Conservation (phyloP, 352 stramenopile genomes). For the Globisporangium cederbergense region DNA sequence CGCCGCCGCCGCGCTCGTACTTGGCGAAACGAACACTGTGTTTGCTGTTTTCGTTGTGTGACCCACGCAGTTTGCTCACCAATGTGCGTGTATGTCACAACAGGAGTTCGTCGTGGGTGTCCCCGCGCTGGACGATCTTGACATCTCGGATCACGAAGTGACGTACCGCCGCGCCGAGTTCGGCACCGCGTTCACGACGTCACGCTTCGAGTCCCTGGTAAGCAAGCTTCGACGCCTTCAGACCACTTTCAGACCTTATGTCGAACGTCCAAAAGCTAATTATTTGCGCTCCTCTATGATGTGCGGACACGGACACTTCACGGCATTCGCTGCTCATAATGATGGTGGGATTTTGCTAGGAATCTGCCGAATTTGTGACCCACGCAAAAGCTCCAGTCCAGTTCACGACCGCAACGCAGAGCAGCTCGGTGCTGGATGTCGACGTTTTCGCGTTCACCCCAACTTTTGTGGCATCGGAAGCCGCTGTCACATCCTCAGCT, state of each 20-base stretch:
- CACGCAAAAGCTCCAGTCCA: conserved; percentile 28
- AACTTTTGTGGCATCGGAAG: background rate
- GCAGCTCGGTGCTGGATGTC: conserved; percentile 22
- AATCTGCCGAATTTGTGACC: conserved; percentile 23
- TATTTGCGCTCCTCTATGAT: background rate
- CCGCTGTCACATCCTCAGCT: background rate
- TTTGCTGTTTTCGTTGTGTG: conserved; percentile 1
- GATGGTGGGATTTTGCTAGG: conserved; percentile 12
- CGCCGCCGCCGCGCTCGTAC: too few relatives aligned
- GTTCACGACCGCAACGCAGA: conserved; percentile 15
- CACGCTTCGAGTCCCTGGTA: conserved; percentile 61
- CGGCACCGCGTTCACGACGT: conserved; percentile 50
- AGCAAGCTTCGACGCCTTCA: background rate
- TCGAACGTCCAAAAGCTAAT: background rate
- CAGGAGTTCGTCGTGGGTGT: conserved; percentile 27
- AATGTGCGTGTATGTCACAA: background rate
- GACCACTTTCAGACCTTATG: background rate
- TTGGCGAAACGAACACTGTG: too few relatives aligned
- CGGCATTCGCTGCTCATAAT: background rate
- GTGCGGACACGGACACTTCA: background rate
- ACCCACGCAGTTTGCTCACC: conserved; percentile 14
- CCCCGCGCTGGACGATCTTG: conserved; percentile 31
- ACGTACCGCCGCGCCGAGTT: conserved; percentile 62
- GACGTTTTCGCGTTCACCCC: conserved; percentile 17
- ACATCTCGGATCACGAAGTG: conserved; percentile 38